Evolutionary conservation across 2,329 filamentous ascomycete genomes (phyloP).

Genomic region (Colletotrichum coccodes): DNA sequence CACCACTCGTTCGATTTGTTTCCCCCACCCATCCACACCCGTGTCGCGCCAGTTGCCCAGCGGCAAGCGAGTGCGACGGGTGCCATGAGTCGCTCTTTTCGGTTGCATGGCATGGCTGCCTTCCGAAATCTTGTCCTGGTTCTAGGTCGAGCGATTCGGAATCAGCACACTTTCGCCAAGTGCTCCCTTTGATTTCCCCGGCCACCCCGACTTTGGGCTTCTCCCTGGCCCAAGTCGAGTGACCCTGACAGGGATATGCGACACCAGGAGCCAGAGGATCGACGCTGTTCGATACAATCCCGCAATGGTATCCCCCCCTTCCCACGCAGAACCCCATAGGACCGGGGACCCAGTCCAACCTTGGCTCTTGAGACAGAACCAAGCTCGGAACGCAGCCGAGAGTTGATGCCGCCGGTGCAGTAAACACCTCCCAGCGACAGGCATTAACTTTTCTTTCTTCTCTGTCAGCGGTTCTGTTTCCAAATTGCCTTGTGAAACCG

Average conservation of each 20-base stretch:
- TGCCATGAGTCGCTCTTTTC: not conserved
- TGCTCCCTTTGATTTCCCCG: not conserved
- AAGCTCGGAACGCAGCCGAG: conserved; percentile 27
- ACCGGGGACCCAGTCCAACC: conserved; percentile 9
- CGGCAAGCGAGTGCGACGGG: not conserved
- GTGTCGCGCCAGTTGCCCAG: not conserved
- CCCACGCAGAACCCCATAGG: conserved; percentile 7
- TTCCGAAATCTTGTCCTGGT: conserved; percentile 18
- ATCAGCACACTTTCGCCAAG: not conserved
- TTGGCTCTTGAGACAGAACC: conserved; percentile 22
- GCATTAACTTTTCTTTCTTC: conserved; percentile 20
- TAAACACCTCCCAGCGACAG: not conserved
- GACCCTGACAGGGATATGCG: conserved; percentile 25
- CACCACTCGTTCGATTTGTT: conserved; percentile 2
- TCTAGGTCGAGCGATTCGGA: not conserved
- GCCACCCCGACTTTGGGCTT: not conserved
- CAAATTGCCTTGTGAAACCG: conserved; percentile 29
- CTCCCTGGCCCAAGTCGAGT: conserved; percentile 10
- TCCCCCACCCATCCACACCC: not conserved
- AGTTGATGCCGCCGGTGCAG: conserved; percentile 25
- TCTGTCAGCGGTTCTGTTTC: conserved; percentile 25
- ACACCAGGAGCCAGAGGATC: conserved; percentile 20
- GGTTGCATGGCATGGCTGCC: conserved; percentile 1
- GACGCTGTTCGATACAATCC: conserved; percentile 11
- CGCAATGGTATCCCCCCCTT: not conserved